phyloP scores from a whole-genome alignment of 2,329 filamentous ascomycete species.

The Venturia oleaginea region DNA sequence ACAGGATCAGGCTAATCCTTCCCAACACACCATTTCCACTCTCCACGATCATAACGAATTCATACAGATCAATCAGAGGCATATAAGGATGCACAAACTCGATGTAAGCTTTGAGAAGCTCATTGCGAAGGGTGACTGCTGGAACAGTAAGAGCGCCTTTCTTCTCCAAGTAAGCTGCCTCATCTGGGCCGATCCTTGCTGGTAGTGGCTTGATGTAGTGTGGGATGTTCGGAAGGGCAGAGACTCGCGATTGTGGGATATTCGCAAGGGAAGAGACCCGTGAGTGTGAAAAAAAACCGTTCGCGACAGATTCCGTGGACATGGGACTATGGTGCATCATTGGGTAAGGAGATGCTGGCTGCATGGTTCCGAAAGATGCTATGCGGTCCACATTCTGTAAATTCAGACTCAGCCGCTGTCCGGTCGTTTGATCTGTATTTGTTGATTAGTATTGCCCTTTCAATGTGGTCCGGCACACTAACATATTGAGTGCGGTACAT shows the following conservation, averaged over 20 bases:
- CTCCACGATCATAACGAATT: conserved; percentile 52
- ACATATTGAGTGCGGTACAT: conserved; percentile 58
- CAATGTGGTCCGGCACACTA: conserved; percentile 25
- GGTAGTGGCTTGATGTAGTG: conserved; percentile 75
- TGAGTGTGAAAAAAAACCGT: conserved; percentile 2
- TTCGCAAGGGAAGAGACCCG: not conserved
- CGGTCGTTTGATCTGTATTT: conserved; percentile 40
- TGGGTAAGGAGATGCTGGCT: conserved; percentile 22
- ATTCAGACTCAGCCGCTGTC: conserved; percentile 26
- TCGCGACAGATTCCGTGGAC: conserved; percentile 15
- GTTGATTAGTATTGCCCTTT: not conserved
- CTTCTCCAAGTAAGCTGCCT: conserved; percentile 70
- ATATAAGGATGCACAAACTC: conserved; percentile 93
- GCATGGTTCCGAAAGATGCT: conserved; percentile 29
- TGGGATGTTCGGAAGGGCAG: conserved; percentile 24
- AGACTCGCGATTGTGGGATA: conserved; percentile 19
- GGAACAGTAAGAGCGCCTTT: conserved; percentile 82
- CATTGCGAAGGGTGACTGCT: conserved; percentile 59
- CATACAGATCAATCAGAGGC: conserved; percentile 66
- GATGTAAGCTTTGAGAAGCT: conserved; percentile 71
- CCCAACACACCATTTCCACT: conserved; percentile 59
- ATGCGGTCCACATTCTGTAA: conserved; percentile 37
- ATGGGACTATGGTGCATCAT: conserved; percentile 30
- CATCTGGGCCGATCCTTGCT: conserved; percentile 65
- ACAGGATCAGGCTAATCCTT: conserved; percentile 74